These are phyloP conservation scores for Rhinocladiella mackenziei DNA, from an alignment of 2,329 filamentous ascomycete genomes.

Conservation along the genomic window DNA sequence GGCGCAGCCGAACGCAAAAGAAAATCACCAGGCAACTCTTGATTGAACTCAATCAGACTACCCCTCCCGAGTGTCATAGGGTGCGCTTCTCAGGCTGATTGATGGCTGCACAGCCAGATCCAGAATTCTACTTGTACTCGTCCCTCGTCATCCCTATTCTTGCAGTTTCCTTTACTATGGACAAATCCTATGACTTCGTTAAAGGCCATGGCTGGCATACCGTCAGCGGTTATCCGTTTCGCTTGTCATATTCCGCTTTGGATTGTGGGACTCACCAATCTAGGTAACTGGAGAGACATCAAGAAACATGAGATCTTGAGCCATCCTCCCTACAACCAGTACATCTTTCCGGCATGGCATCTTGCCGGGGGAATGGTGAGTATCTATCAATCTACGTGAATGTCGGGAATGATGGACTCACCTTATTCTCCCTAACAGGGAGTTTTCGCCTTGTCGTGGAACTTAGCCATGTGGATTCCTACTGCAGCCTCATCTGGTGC, in stretches of 20 bases:
- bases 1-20: too few relatives aligned
- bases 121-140: background rate
- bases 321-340: background rate
- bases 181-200: background rate
- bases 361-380: constrained; percentile 3
- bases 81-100: too few relatives aligned
- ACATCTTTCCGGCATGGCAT: constrained; percentile 1
- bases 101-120: background rate
- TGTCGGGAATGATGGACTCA: background rate
- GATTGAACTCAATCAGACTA: too few relatives aligned
- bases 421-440: background rate
- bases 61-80: too few relatives aligned
- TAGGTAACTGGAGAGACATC: background rate
- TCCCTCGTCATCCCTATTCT: background rate
- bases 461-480: constrained; percentile 4
- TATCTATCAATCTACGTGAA: background rate
- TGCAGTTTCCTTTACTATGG: background rate
- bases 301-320: background rate
- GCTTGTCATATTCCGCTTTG: constrained; percentile 2
- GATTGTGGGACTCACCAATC: background rate
- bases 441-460: constrained; percentile 1
- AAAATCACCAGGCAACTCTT: too few relatives aligned
- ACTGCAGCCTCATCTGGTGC: background rate
- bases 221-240: constrained; percentile 1
- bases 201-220: background rate